These are phyloP conservation scores for Lentinula edodes DNA, from an alignment of 768 basidiomycete genomes.

Conservation along the genomic window DNA sequence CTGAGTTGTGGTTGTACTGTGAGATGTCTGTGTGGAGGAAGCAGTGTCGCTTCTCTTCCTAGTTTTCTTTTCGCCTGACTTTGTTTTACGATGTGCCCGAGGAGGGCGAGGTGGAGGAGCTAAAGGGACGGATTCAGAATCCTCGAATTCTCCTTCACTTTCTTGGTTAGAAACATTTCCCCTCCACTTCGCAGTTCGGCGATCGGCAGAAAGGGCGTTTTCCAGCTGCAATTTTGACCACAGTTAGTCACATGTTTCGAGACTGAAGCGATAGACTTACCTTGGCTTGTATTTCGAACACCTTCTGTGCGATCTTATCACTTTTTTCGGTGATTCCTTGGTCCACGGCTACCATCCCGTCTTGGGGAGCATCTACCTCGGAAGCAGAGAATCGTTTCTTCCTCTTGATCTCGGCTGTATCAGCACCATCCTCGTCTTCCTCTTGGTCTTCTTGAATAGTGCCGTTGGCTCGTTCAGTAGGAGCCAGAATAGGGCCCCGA, in stretches of 20 bases:
- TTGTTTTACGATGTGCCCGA: constrained; percentile 21
- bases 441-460: constrained; percentile 57
- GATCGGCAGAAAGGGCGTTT: constrained; percentile 62
- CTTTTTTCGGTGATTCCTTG: constrained; percentile 80
- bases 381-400: constrained; percentile 81
- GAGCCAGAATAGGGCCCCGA: constrained; percentile 24
- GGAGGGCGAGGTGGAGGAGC: constrained; percentile 37
- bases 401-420: constrained; percentile 25
- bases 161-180: constrained; percentile 30
- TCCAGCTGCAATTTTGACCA: constrained; percentile 52
- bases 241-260: constrained; percentile 5
- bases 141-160: constrained; percentile 56
- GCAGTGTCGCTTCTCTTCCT: constrained; percentile 54
- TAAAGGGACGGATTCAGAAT: constrained; percentile 19
- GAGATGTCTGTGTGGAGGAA: constrained; percentile 54
- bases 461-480: constrained; percentile 38
- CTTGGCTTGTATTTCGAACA: constrained; percentile 87
- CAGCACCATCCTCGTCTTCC: constrained; percentile 31
- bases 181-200: constrained; percentile 35
- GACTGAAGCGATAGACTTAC: constrained; percentile 32
- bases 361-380: constrained; percentile 57
- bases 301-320: constrained; percentile 84
- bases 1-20: constrained; percentile 18
- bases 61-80: constrained; percentile 26
- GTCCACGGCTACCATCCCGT: constrained; percentile 83